Percentiles rank a stretch among this genome's conserved stretches.
Evolutionary conservation across 192 early-diverging fungal species (phyloP).

Genomic region (Thamnidium elegans): DNA sequence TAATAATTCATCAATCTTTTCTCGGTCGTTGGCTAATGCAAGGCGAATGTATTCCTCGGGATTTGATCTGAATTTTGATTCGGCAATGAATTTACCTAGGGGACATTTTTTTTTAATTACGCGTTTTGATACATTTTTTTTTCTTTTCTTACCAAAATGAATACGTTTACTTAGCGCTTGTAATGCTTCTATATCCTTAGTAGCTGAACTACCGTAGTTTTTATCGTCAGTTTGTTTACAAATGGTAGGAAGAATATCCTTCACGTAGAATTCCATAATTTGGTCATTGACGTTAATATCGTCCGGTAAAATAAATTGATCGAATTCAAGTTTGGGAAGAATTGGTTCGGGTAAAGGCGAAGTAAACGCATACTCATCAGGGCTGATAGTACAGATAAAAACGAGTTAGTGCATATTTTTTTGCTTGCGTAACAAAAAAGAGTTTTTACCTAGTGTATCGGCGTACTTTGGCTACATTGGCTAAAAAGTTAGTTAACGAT

Average conservation of each 20-base stretch:
- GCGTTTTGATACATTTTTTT: not conserved
- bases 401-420: not conserved
- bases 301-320: slow-evolving; percentile 69
- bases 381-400: slow-evolving; percentile 36
- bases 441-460: slow-evolving; percentile 54
- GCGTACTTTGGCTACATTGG: slow-evolving; percentile 56
- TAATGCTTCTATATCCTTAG: slow-evolving; percentile 88
- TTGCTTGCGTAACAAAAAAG: no score
- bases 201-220: slow-evolving; percentile 93
- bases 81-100: slow-evolving; percentile 92
- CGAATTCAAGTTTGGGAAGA: slow-evolving; percentile 79
- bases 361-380: slow-evolving; percentile 97
- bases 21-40: slow-evolving; percentile 59
- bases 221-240: slow-evolving; percentile 74
- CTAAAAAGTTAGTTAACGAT: not conserved
- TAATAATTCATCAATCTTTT: slow-evolving; percentile 78
- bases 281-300: slow-evolving; percentile 85
- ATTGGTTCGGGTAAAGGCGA: slow-evolving; percentile 78
- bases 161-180: slow-evolving; percentile 91
- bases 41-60: slow-evolving; percentile 36
- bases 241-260: slow-evolving; percentile 78
- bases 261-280: slow-evolving; percentile 79
- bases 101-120: not conserved
- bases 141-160: slow-evolving; percentile 72
- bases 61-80: slow-evolving; percentile 91